Evolutionary conservation across 2,329 filamentous ascomycete species (phyloP).

Genomic region (Ophiostoma populinum): DNA sequence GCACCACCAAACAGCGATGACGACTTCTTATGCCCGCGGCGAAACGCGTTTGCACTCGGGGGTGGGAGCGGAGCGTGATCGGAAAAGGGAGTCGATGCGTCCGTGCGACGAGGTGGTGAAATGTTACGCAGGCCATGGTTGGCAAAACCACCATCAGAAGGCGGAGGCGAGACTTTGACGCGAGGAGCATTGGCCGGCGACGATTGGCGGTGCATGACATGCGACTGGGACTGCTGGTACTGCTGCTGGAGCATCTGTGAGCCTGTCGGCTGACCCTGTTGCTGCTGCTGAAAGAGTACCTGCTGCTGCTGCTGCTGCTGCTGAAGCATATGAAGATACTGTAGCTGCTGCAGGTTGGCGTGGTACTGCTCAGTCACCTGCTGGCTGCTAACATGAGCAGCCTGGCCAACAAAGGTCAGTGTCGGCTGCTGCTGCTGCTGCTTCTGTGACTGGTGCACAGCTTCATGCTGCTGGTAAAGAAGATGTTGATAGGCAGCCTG

Average conservation of each 20-base stretch:
- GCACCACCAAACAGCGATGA: constrained; percentile 41
- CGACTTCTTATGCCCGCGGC: constrained; percentile 83
- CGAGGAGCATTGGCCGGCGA: constrained; percentile 46
- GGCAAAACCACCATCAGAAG: constrained; percentile 36
- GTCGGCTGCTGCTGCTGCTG: constrained; percentile 51
- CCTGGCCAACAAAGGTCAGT: constrained; percentile 62
- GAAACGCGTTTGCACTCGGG: constrained; percentile 80
- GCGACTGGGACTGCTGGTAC: constrained; percentile 5
- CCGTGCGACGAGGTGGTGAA: constrained; percentile 50
- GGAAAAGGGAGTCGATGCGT: constrained; percentile 39
- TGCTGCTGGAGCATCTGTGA: constrained; percentile 11
- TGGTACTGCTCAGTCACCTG: constrained; percentile 28
- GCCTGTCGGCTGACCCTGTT: constrained; percentile 18
- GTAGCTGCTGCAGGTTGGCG: constrained; percentile 19
- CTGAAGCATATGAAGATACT: constrained; percentile 16
- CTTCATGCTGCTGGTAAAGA: constrained; percentile 37
- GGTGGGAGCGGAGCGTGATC: constrained; percentile 53
- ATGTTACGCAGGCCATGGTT: constrained; percentile 39
- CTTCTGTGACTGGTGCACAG: constrained; percentile 43
- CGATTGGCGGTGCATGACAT: constrained; percentile 28
- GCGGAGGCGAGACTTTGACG: constrained; percentile 68
- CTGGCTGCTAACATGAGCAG: constrained; percentile 22
- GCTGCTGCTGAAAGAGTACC: constrained; percentile 25
- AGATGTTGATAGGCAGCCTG: constrained; percentile 39
- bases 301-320: constrained; percentile 21